Evolutionary conservation across 176 grass and related monocot genomes (phyloP), one percentile per base, ranked within the genome.

Genomic region (Bonia amplexicaulis): DNA sequence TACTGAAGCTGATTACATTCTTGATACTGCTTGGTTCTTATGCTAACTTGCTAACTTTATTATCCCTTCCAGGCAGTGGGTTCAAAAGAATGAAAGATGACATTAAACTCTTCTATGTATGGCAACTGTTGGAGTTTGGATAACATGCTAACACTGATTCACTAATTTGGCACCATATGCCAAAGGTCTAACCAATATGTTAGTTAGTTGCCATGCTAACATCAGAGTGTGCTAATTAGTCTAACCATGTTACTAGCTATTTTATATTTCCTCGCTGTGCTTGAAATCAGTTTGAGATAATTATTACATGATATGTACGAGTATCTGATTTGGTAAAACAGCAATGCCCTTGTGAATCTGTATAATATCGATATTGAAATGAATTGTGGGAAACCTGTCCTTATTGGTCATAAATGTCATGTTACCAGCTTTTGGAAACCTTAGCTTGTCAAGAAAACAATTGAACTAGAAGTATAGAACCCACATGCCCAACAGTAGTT

Each of bases 171-270:
- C 16, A 53, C 61, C 60, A 31, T 75, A 80, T 62, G 14, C 66
- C 27, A 3, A 74, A 49, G 60, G 31, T 85, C 58, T 85, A 53
- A 47, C 44, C 70, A 72, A 75, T 66, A 66, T 74, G 61, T 33
- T 91, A 66, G 61, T 33, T 91, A 66, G 55, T 83, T 83, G 46
- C 12, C 75, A 71, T 91, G 72, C 91, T 93, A 84, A 84, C 86
- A 77, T 85, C 68, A 79, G 62, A 84, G 81, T 62, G 52, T 71
- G 58, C 69, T 94, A 80, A 73, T 76, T 89, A 44, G 25, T 66
- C 52, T 76, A 80, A 85, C 80, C 39, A 16, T 65, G 58, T 40
- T 84, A 74, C 42, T 80, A 54, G 6, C 23, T 42, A 84, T 46
- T 67, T 83, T 77, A 10, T 80, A 51, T 71, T 82, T 73, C 53